phyloP scores from a whole-genome alignment of 2,329 filamentous ascomycete genomes.

The Exophiala oligosperma region DNA sequence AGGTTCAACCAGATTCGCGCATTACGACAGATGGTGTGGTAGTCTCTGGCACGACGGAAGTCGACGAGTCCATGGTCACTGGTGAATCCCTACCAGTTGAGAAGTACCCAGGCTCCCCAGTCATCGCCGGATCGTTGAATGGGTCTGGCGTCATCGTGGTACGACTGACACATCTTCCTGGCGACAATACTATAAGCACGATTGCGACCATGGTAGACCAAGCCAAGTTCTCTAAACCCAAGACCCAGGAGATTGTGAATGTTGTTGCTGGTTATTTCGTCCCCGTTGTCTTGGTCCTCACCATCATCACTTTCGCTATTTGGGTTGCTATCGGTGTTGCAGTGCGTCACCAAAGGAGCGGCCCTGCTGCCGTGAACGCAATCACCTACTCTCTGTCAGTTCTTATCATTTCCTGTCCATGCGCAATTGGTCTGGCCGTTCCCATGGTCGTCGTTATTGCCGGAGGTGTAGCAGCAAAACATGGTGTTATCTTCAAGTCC shows the following conservation, averaged over 20 bases:
- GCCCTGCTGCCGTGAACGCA: conserved; percentile 49
- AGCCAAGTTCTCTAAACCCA: conserved; percentile 67
- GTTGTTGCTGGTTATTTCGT: conserved; percentile 68
- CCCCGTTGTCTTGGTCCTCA: conserved; percentile 61
- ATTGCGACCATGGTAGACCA: conserved; percentile 72
- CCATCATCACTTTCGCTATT: conserved; percentile 59
- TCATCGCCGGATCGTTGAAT: conserved; percentile 66
- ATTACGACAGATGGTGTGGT: conserved; percentile 72
- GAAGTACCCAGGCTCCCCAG: conserved; percentile 54
- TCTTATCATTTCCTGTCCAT: conserved; percentile 75
- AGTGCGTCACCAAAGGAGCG: conserved; percentile 35
- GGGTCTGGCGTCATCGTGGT: conserved; percentile 54
- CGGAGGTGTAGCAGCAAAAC: conserved; percentile 63
- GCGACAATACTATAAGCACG: conserved; percentile 69
- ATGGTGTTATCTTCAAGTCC: conserved; percentile 69
- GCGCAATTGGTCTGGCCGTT: conserved; percentile 72
- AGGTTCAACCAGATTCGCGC: conserved; percentile 58
- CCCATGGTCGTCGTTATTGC: conserved; percentile 77
- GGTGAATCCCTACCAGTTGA: conserved; percentile 65
- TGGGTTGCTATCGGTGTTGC: conserved; percentile 64
- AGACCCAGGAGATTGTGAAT: conserved; percentile 68
- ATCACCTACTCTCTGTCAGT: conserved; percentile 72
- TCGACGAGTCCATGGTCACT: conserved; percentile 78
- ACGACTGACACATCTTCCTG: conserved; percentile 60
- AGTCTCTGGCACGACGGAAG: conserved; percentile 61